Evolutionary conservation across 106 monocot genomes (phyloP).

Genomic region (Narthecium ossifragum): DNA sequence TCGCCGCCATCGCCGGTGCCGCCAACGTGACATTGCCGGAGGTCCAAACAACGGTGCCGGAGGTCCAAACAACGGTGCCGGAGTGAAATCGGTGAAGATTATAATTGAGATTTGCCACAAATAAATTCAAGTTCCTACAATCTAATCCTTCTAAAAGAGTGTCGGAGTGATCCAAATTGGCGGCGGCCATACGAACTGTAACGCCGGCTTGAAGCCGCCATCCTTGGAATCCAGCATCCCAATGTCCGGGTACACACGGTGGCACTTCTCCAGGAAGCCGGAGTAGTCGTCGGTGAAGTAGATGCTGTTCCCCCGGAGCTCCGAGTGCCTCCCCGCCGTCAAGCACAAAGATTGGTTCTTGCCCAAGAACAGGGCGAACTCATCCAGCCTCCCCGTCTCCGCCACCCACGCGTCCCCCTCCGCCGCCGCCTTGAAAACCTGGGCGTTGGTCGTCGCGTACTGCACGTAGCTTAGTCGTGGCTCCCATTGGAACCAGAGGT

Average conservation of each 20-base stretch:
- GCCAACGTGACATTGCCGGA: too few relatives aligned
- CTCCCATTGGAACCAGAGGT: too few relatives aligned
- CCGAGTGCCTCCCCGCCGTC: background rate
- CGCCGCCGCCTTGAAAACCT: background rate
- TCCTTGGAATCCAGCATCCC: background rate
- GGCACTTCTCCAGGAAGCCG: background rate
- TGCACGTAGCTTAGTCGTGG: background rate
- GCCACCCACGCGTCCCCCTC: background rate
- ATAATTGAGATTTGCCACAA: too few relatives aligned
- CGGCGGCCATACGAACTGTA: too few relatives aligned
- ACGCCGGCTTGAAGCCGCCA: background rate
- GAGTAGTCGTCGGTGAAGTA: background rate
- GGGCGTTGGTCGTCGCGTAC: background rate
- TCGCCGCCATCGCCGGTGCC: too few relatives aligned
- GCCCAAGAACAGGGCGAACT: background rate
- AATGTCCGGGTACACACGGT: background rate
- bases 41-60: too few relatives aligned
- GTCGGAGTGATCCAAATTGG: too few relatives aligned
- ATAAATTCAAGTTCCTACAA: too few relatives aligned
- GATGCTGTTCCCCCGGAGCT: background rate
- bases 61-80: too few relatives aligned
- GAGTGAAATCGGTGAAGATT: too few relatives aligned
- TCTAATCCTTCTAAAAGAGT: too few relatives aligned
- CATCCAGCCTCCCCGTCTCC: background rate
- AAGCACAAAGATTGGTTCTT: background rate